phyloP scores from a whole-genome alignment of 257 asterid genomes.

The Vinca minor region DNA sequence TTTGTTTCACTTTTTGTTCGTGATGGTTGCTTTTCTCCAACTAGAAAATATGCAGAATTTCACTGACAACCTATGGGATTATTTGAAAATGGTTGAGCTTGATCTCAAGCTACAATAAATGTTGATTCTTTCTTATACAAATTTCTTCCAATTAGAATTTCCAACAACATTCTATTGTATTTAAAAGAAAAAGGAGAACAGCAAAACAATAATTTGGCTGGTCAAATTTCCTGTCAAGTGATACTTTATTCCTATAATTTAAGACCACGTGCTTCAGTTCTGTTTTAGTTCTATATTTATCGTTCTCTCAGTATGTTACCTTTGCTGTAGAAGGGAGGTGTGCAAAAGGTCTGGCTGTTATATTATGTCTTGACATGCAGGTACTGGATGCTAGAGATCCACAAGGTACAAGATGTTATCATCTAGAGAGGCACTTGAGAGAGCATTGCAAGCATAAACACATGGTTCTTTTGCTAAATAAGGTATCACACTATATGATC shows the following conservation, averaged over 20 bases:
- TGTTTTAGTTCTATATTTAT: background rate
- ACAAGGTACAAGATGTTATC: constrained; percentile 92
- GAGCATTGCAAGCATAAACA: constrained; percentile 91
- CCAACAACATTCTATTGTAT: background rate
- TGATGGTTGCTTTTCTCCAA: background rate
- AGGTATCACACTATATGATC: constrained; percentile 32
- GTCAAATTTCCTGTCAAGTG: background rate
- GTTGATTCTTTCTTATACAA: background rate
- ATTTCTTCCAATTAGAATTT: background rate
- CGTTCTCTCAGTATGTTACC: background rate
- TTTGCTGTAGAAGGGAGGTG: background rate
- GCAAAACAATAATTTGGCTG: background rate
- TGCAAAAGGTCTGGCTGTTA: background rate
- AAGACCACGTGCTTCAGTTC: background rate
- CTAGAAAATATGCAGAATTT: background rate
- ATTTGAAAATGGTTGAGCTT: background rate
- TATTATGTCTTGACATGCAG: constrained; percentile 31
- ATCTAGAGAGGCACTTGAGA: constrained; percentile 88
- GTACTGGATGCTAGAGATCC: constrained; percentile 97
- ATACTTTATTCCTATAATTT: background rate
- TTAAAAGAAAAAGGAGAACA: background rate
- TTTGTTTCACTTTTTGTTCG: background rate
- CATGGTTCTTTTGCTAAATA: constrained; percentile 76
- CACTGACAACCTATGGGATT: background rate
- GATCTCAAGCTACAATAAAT: background rate